Evolutionary conservation across 225 moss, liverwort and hornwort genomes (phyloP).

Genomic region (Antitrichia curtipendula): DNA sequence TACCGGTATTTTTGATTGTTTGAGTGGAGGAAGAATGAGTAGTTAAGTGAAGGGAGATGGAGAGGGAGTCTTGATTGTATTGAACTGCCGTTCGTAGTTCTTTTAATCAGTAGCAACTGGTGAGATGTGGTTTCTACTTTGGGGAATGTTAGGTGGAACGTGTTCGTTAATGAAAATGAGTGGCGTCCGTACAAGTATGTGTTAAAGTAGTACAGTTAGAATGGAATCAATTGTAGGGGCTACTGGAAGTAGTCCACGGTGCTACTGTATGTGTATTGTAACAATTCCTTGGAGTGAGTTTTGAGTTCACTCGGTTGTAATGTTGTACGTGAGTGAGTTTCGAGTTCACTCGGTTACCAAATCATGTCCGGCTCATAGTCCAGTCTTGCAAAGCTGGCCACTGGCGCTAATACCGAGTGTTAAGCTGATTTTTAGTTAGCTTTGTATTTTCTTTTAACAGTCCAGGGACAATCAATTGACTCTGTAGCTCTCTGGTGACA

Average conservation of each 20-base stretch:
- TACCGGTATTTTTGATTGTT: background rate
- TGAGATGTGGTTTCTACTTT: background rate
- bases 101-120: background rate
- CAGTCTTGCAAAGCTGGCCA: background rate
- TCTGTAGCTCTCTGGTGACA: background rate
- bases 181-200: background rate
- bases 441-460: background rate
- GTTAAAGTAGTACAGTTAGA: background rate
- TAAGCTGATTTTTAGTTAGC: background rate
- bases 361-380: background rate
- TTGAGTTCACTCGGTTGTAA: background rate
- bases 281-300: background rate
- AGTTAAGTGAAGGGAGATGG: background rate
- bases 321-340: background rate
- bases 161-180: background rate
- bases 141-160: background rate
- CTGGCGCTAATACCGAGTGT: background rate
- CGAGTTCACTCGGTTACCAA: background rate
- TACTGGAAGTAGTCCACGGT: background rate
- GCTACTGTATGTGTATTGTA: background rate
- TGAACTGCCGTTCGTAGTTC: background rate
- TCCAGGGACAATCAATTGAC: too few species aligned
- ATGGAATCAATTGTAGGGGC: background rate
- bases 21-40: background rate
- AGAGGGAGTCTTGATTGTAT: background rate